Conservation (phyloP, 306 rosid species). For the Purshia tridentata region DNA sequence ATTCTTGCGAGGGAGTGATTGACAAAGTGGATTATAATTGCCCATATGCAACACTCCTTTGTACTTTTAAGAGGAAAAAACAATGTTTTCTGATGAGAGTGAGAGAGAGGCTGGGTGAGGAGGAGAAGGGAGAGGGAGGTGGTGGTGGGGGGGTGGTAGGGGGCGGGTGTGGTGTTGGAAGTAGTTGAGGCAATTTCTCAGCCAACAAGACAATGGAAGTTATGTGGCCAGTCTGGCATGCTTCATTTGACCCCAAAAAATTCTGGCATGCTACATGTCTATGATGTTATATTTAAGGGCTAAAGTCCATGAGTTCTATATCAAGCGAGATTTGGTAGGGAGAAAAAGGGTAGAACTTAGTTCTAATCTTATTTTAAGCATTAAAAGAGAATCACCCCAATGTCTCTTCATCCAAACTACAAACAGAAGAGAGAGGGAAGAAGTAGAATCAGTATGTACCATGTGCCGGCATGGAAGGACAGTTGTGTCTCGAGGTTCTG, state of each 20-base stretch:
- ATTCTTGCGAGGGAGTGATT: neutral
- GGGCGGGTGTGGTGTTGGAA: no score
- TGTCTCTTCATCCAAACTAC: neutral
- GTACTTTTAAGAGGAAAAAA: neutral
- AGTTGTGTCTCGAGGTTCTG: constrained; percentile 51
- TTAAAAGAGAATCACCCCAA: neutral
- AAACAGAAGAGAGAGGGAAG: neutral
- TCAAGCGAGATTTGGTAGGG: neutral
- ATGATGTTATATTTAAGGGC: neutral
- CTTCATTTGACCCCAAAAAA: no score
- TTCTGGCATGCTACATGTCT: neutral
- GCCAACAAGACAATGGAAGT: neutral
- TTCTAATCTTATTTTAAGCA: neutral
- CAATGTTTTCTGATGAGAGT: neutral
- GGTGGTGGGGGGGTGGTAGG: no score
- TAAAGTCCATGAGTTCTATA: neutral
- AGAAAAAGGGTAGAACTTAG: neutral
- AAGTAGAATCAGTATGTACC: constrained; percentile 26
- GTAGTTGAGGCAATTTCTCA: neutral
- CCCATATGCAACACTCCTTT: neutral
- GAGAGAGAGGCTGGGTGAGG: no score
- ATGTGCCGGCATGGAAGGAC: constrained; percentile 59
- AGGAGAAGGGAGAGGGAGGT: no score
- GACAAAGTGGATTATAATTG: neutral
- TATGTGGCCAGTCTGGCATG: neutral